Evolutionary conservation across 805 yeast genomes (phyloP), one percentile per base, ranked within the genome.

Genomic region (Starmerella potacharoeniae): DNA sequence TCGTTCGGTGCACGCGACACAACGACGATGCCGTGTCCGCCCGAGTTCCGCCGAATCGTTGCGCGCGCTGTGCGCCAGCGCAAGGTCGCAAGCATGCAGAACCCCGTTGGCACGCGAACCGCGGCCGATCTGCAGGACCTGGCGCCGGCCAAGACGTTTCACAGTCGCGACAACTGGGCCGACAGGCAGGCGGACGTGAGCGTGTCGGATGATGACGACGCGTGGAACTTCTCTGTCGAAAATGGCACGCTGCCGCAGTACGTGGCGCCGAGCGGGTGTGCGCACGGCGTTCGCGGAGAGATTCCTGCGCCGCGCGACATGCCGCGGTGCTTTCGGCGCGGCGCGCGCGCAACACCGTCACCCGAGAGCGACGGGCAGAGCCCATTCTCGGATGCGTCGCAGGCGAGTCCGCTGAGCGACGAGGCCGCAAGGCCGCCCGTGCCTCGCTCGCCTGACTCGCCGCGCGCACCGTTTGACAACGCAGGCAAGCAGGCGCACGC

Each of bases 101-200:
- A 44, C 16, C 36, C 48, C 7, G 33, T 29, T 9, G 30, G 7
- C 29, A 39, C 56, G 29, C 33, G 50, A 1, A 46, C 50, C 5
- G 17, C 76, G n/a, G 80, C 76, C 13, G 75, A 75, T 6, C 42
- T 64, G 13, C 53, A 62, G 8, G 35, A 57, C 29, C 63, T 62
- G 5, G 61, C 66, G 3, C 57, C 66, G 13, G 42, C 46, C 34
- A 58, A 73, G 34, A 60, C 66, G 29, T 59, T 59, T 42, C 56
- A 55, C n/a, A 72, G 90, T 47, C 83, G 86, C 3, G 72, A 72
- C 40, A 71, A 76, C n/a, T 69, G 68, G 10, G 73, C 68, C 29
- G 10, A 13, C 35, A 17, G 11, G 28, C 43, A 11, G 14, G 17
- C 17, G 5, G 14, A 17, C 40, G 17, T 33, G 13, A 37, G 14